Evolutionary conservation across 2,329 filamentous ascomycete genomes (phyloP), one percentile per base, ranked within the genome.

Genomic region (Amphichorda felina): DNA sequence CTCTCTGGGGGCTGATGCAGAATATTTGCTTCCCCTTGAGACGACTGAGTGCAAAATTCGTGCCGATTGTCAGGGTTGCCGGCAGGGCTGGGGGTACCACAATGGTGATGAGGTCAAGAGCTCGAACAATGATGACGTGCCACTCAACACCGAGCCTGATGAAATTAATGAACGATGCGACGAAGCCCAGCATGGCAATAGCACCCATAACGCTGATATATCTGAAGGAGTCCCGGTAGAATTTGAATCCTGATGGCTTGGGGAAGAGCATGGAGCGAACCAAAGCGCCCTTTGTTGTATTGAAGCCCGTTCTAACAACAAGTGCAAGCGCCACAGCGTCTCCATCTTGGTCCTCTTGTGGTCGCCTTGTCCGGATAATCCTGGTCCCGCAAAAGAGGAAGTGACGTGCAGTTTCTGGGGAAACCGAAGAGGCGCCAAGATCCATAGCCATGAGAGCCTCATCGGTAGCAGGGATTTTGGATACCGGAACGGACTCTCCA

Each of bases 181-280:
- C 64, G 51, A 98, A 98, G 0, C 93, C 91, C 34, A 96, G 56
- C 33, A 79, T 61, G 16, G 91, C 93, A 47, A 98, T 79, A 29
- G 78, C 63, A 5, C 74, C 89, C 91, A 98, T 98, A 40, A 98
- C 91, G 4, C 84, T 87, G 40, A 98, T 96, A 55, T 98, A 98
- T 16, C 88, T 78, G 61, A 98, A 98, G 0, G 89, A 95, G 56
- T 98, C 91, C 29, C 86, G 77, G 56, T 98, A 98, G 54, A 98
- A 98, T 50, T 93, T 96, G 72, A 98, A 98, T 0, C 89, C 89
- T 1, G 89, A 94, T 2, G 91, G 91, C 51, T 98, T 98, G 0
- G 91, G 93, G 53, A 98, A 98, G 26, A 98, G 72, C 89, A 98
- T 98, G 1, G 91, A 96, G 17, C 91, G 82, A 40, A 98, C 87